Conservation (phyloP, 108 stramenopile genomes). For the Pseudonitzschia pungens region DNA sequence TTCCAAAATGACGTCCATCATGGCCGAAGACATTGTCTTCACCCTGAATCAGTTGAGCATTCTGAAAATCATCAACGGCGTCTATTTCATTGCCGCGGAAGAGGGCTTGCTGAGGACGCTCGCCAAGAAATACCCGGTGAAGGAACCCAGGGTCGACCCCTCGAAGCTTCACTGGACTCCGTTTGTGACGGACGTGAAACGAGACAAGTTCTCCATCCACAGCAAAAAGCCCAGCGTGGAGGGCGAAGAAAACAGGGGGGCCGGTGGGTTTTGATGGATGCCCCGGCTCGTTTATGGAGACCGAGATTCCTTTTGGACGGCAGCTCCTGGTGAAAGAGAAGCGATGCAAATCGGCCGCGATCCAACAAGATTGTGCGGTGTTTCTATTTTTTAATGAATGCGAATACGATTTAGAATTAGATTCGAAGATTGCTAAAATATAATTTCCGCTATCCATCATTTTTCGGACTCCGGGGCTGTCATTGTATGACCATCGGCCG, state of each 20-base stretch:
- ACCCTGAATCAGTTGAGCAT: conserved; percentile 91
- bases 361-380: neutral
- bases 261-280: conserved; percentile 17
- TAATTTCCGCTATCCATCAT: neutral
- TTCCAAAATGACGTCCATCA: conserved; percentile 90
- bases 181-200: conserved; percentile 90
- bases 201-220: conserved; percentile 97
- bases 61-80: conserved; percentile 88
- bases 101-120: conserved; percentile 63
- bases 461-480: neutral
- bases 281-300: neutral
- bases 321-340: too few species aligned
- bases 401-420: too few species aligned
- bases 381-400: neutral
- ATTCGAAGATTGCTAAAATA: neutral
- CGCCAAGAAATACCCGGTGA: conserved; percentile 92
- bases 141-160: conserved; percentile 90
- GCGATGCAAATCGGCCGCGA: too few species aligned
- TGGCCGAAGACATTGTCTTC: conserved; percentile 96
- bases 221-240: conserved; percentile 88
- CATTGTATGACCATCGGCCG: neutral
- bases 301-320: neutral
- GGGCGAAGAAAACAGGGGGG: conserved; percentile 31
- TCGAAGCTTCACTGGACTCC: conserved; percentile 96
- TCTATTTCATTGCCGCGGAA: conserved; percentile 91